phyloP scores from a whole-genome alignment of 129 eudicot genomes.

The Heracleum sosnowskyi region DNA sequence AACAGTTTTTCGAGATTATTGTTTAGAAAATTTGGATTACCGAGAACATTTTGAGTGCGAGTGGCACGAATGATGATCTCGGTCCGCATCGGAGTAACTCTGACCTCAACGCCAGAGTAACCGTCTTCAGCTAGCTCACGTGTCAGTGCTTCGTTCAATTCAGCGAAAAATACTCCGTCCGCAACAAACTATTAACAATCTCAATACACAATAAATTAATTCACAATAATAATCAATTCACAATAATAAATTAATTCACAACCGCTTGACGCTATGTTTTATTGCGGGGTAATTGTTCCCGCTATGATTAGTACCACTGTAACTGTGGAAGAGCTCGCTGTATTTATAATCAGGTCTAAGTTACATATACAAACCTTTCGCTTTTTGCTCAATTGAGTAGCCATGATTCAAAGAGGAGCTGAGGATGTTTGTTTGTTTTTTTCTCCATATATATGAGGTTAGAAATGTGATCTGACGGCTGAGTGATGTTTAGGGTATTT shows the following conservation, averaged over 20 bases:
- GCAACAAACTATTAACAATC: constrained; percentile 44
- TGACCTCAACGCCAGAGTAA: constrained; percentile 84
- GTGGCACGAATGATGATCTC: constrained; percentile 83
- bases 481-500: too few species aligned
- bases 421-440: not conserved
- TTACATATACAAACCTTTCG: too few species aligned
- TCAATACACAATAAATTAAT: not conserved
- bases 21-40: constrained; percentile 11
- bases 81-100: constrained; percentile 86
- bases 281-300: too few species aligned
- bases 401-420: not conserved
- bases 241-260: too few species aligned
- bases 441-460: not conserved
- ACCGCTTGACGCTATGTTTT: too few species aligned
- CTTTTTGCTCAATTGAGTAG: not conserved
- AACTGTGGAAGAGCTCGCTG: too few species aligned
- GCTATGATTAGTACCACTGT: too few species aligned
- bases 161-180: constrained; percentile 73
- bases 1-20: too few species aligned
- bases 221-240: too few species aligned
- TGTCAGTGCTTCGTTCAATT: constrained; percentile 58
- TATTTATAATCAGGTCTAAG: too few species aligned
- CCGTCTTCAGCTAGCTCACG: constrained; percentile 88
- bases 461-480: not conserved
- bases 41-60: constrained; percentile 79